Evolutionary conservation across 2,329 filamentous ascomycete genomes (phyloP), one percentile per base, ranked within the genome.

Genomic region (Stagonosporopsis vannaccii): DNA sequence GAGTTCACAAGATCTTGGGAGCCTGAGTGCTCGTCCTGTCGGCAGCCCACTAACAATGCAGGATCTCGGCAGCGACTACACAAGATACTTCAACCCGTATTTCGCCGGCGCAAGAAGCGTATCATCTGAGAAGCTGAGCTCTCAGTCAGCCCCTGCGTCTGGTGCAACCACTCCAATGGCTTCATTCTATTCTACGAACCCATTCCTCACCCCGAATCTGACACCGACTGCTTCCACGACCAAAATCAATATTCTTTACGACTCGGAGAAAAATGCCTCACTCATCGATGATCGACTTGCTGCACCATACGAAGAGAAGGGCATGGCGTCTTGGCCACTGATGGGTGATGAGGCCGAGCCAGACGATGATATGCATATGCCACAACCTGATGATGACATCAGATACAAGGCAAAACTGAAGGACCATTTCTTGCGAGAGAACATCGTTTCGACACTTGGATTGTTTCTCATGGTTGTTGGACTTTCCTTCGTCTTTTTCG

Each of bases 281-380:
- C 73, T 78, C 23, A 63, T 82, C 11, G 80, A 84, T 63, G 81
- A 84, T 61, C 73, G 80, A 28, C 67, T 84, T 12, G 75, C 71
- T 17, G 78, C 77, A 8, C 79, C 80, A 1, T 74, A 70, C 61
- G 66, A 78, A 20, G 79, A 80, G 51, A 72, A 75, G 32, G 77
- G 75, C 22, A 75, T 76, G 20, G 73, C 73, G 56, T 65, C 62
- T 0, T 81, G 80, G 64, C 78, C 81, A 4, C 63, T 84, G 19
- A 81, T 82, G 59, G 72, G 75, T 13, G 78, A 84, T 56, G 77
- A 83, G 56, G 75, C 79, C 43, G 83, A 85, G 63, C 77, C 77
- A 23, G 83, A 85, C 58, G 83, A 85, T 58, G 79, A 81, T 23
- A 77, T 84, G 70, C 83, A 85, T 56, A 80, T 82, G 74, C 82